These are phyloP conservation scores for Drechslerella coelobrocha DNA, from an alignment of 2,329 filamentous ascomycete species.

Conservation along the genomic window DNA sequence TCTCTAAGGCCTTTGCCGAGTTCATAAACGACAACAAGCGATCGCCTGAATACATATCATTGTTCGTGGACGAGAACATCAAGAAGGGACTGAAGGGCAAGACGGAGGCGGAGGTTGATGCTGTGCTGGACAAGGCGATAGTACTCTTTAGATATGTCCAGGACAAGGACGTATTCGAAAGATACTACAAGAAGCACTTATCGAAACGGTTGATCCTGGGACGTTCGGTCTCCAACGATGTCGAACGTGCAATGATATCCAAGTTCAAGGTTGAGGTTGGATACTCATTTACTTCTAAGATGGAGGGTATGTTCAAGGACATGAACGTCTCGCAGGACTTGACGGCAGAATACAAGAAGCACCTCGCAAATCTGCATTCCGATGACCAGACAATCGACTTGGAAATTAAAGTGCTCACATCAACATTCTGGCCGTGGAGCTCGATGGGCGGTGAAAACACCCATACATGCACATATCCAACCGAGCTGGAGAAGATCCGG, in stretches of 20 bases:
- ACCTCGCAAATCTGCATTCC: slow-evolving; percentile 67
- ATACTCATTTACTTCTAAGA: slow-evolving; percentile 87
- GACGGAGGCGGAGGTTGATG: slow-evolving; percentile 84
- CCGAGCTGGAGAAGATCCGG: slow-evolving; percentile 75
- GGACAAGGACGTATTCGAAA: slow-evolving; percentile 93
- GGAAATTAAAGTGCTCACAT: slow-evolving; percentile 83
- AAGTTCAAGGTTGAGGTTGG: slow-evolving; percentile 97
- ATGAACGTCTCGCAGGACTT: slow-evolving; percentile 87
- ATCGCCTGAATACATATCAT: slow-evolving; percentile 87
- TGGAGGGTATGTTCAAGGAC: slow-evolving; percentile 98
- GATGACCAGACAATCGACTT: slow-evolving; percentile 75
- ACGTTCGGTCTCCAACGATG: slow-evolving; percentile 87
- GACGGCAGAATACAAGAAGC: slow-evolving; percentile 75
- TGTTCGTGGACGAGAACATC: slow-evolving; percentile 96
- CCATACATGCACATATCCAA: slow-evolving; percentile 74
- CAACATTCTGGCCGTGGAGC: slow-evolving; percentile 93
- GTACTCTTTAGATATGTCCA: slow-evolving; percentile 83
- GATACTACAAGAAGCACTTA: slow-evolving; percentile 97
- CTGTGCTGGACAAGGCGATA: slow-evolving; percentile 85
- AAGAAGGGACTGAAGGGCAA: slow-evolving; percentile 93
- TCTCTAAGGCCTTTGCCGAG: slow-evolving; percentile 85
- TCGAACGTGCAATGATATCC: slow-evolving; percentile 92
- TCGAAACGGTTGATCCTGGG: slow-evolving; percentile 84
- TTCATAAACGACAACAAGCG: slow-evolving; percentile 91
- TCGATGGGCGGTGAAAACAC: slow-evolving; percentile 72